Evolutionary conservation across 1,284 basidiomycete genomes (phyloP), one percentile per base, ranked within the genome.

Genomic region (Ustilago loliicola): DNA sequence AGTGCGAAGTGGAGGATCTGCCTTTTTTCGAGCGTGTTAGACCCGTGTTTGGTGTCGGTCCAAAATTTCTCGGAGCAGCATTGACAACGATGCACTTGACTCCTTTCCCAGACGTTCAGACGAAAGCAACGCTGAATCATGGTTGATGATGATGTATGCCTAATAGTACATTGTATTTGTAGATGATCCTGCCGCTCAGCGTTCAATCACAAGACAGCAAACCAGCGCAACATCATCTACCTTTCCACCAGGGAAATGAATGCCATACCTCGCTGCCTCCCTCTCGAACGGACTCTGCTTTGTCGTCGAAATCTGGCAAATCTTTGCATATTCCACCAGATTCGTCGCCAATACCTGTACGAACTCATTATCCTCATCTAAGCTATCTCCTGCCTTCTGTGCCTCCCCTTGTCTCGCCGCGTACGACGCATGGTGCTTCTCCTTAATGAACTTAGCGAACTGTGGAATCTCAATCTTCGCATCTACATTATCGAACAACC

Each of bases 401-500:
- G 23, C 42, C 48, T 67, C 64, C 13, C 42, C 42, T 21, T 68
- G 63, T 15, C 63, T 51, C 17, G 75, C 67, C 1, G 68, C 62
- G 34, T 66, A 80, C 9, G 61, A 63, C 3, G 79, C 69, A 51
- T 77, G 76, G 51, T 85, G 84, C 66, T 83, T 83, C 53, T 85
- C 82, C 55, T 79, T 76, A 51, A 85, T 72, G 60, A 85, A 85
- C 23, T 79, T 79, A 52, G 80, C 72, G 21, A 84, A 76, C 51
- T 84, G 81, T 40, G 80, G 65, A 11, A 80, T 73, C 65, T 84
- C 81, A 82, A 94, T 93, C 13, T 90, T 87, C 8, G 91, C 89
- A 79, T 92, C 94, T 27, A 95, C 92, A 81, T 96, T 96, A 85
- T 96, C 94, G 38, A 92, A 91, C 53, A 95, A 88, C 1, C 94